Base-by-base conservation (phyloP, 2,329 filamentous ascomycete species). In the Cladosporium sp. region DNA sequence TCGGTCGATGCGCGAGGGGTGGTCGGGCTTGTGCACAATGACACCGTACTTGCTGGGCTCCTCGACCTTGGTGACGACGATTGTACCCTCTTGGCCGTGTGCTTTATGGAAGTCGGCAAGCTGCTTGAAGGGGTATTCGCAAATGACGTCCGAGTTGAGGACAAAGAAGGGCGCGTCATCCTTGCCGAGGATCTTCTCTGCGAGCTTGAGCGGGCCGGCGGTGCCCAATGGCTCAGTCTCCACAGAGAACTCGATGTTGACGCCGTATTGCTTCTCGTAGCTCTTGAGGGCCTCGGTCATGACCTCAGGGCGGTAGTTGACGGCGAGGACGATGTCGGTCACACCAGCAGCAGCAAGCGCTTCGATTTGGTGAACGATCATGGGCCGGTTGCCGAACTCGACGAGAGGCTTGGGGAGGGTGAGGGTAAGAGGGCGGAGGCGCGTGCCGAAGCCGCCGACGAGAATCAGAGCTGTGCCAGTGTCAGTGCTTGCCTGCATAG, bases 31-130 rank as follows among this genome's bases (percentile, higher is more conserved):
- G 84, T 97, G 92, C 31, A 98, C 93, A 53, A 98, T 85, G 63
- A 98, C 92, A 82, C 92, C 92, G 72, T 97, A 98, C 76, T 98
- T 98, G 68, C 89, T 95, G 41, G 92, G 92, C 75, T 98, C 93
- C 76, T 98, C 92, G 49, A 98, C 92, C 81, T 97, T 98, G 67
- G 92, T 98, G 58, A 97, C 92, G 44, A 95, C 87, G 67, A 98
- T 98, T 61, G 92, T 98, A 61, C 92, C 93, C 78, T 98, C 93
- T 48, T 95, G 83, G 56, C 92, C 93, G 73, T 98, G 93, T 54
- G 77, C 75, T 74, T 88, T 92, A 82, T 97, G 93, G 82, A 95
- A 97, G 16, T 84, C 84, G 56, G 87, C 87, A 48, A 97, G 83
- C 64, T 95, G 80, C 70, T 88, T 78, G 78, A 98, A 96, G 52